Conservation (phyloP, 805 yeast species). For the Hermanozyma aechmeae region DNA sequence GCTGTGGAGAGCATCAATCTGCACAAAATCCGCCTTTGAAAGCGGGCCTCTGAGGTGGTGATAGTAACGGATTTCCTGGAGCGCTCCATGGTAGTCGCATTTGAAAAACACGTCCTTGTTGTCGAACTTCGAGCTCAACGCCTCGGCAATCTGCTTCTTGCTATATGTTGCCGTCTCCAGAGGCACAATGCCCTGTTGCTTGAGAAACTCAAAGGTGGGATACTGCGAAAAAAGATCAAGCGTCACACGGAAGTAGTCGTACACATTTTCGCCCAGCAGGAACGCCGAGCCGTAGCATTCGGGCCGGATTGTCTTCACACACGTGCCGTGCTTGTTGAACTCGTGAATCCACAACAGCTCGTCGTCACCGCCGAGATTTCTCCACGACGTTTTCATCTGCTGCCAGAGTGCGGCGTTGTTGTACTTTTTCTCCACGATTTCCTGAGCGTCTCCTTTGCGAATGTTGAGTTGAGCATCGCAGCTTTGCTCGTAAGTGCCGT, state of each 20-base stretch:
- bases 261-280: conserved; percentile 14
- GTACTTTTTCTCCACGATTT: conserved; percentile 18
- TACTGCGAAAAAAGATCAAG: conserved; percentile 22
- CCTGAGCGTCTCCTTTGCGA: conserved; percentile 11
- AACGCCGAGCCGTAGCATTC: conserved; percentile 20
- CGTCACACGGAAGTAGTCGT: conserved; percentile 21
- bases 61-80: not conserved
- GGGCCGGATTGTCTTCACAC: conserved; percentile 29
- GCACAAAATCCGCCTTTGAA: conserved; percentile 27
- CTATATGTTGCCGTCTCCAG: conserved; percentile 23
- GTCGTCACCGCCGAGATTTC: conserved; percentile 22
- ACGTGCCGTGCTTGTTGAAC: conserved; percentile 36
- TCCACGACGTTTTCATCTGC: conserved; percentile 13
- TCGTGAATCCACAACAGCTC: conserved; percentile 32
- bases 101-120: conserved; percentile 27
- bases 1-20: conserved; percentile 47
- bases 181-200: conserved; percentile 27
- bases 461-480: conserved; percentile 24
- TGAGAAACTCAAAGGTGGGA: conserved; percentile 28
- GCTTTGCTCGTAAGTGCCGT: conserved; percentile 28
- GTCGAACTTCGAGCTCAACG: conserved; percentile 20
- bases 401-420: conserved; percentile 15
- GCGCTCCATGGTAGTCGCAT: conserved; percentile 14
- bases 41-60: not conserved
- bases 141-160: conserved; percentile 19